phyloP scores from a whole-genome alignment of 345 rosid species.

The Cardiospermum halicacabum region DNA sequence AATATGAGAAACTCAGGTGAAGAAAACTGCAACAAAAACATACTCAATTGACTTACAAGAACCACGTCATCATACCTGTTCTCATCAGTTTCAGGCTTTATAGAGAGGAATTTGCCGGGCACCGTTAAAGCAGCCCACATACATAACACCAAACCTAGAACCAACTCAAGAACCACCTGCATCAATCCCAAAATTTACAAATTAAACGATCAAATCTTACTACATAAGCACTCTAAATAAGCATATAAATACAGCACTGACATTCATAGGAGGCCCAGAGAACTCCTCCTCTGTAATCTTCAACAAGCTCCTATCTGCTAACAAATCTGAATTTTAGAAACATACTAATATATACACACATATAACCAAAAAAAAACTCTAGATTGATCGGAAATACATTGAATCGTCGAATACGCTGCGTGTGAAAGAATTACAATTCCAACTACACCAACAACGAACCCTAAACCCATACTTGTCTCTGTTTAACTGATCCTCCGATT shows the following conservation, averaged over 20 bases:
- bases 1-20: neutral
- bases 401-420: slow-evolving; percentile 89
- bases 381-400: slow-evolving; percentile 35
- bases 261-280: slow-evolving; percentile 70
- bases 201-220: too few species aligned
- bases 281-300: slow-evolving; percentile 93
- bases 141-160: slow-evolving; percentile 66
- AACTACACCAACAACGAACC: slow-evolving; percentile 54
- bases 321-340: slow-evolving; percentile 7
- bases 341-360: slow-evolving; percentile 1
- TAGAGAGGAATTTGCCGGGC: slow-evolving; percentile 81
- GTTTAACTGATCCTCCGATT: neutral
- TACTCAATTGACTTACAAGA: neutral
- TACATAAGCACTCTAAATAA: too few species aligned
- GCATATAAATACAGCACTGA: slow-evolving; percentile 22
- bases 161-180: slow-evolving; percentile 77
- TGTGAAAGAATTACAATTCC: slow-evolving; percentile 72
- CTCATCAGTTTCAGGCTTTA: slow-evolving; percentile 89
- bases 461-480: slow-evolving; percentile 43
- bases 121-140: slow-evolving; percentile 90
- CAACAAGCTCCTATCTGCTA: slow-evolving; percentile 77
- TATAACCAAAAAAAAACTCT: neutral
- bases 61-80: slow-evolving; percentile 55
- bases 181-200: slow-evolving; percentile 1
- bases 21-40: neutral